A percentile compares a stretch with the other conserved stretches of the same genome.
phyloP scores from a whole-genome alignment of 495 filamentous ascomycete species.

The Cudoniella acicularis region DNA sequence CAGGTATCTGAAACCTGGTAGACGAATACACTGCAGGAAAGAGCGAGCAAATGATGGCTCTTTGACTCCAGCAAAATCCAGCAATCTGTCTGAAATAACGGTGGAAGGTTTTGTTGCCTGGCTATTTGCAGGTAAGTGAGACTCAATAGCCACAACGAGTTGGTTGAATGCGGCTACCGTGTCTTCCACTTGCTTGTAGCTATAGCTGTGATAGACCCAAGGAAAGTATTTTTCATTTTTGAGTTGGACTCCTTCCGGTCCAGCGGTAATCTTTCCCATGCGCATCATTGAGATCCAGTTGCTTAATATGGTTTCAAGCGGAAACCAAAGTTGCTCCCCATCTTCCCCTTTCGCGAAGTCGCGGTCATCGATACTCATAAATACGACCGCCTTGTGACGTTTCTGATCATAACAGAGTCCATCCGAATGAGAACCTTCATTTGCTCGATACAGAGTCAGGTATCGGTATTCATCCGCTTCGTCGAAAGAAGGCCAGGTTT shows the following conservation, averaged over 20 bases:
- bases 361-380: conserved; percentile 23
- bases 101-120: not conserved
- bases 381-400: conserved; percentile 15
- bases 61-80: not conserved
- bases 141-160: conserved; percentile 20
- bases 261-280: conserved; percentile 31
- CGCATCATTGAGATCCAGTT: conserved; percentile 34
- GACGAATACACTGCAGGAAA: not conserved
- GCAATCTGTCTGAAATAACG: not conserved
- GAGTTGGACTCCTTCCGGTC: conserved; percentile 3
- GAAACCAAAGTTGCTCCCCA: conserved; percentile 28
- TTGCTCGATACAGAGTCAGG: not conserved
- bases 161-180: conserved; percentile 21
- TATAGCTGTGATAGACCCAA: conserved; percentile 25
- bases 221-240: conserved; percentile 22
- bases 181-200: conserved; percentile 20
- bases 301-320: conserved; percentile 37
- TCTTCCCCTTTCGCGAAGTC: conserved; percentile 18
- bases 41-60: not conserved
- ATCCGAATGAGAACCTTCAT: conserved; percentile 1
- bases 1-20: not conserved
- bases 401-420: conserved; percentile 27
- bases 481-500: not conserved
- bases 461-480: not conserved
- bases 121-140: conserved; percentile 5